Percentiles rank a stretch among this genome's conserved stretches.
Evolutionary conservation across 495 filamentous ascomycete species (phyloP).

Genomic region (Aspergillus panamensis): DNA sequence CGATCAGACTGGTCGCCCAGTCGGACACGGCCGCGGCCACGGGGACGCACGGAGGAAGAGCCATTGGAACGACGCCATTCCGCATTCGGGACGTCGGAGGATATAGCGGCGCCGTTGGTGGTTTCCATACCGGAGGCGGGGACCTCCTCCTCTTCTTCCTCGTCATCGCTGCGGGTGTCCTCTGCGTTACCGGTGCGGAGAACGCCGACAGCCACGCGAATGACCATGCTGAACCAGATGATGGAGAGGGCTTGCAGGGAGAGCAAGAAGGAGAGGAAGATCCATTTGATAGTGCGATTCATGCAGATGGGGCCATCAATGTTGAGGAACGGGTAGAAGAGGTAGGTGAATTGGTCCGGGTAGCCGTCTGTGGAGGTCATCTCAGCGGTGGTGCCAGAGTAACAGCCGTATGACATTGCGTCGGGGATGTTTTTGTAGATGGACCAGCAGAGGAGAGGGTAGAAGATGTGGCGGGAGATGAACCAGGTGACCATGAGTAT

Average conservation of each 20-base stretch:
- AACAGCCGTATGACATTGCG: slow-evolving; percentile 67
- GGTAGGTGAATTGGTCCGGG: slow-evolving; percentile 54
- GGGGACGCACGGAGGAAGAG: slow-evolving; percentile 31
- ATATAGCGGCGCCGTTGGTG: slow-evolving; percentile 22
- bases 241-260: slow-evolving; percentile 76
- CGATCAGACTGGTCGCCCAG: slow-evolving; percentile 59
- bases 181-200: slow-evolving; percentile 75
- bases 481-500: slow-evolving; percentile 87
- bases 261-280: slow-evolving; percentile 72
- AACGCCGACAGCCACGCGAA: slow-evolving; percentile 72
- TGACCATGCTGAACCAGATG: slow-evolving; percentile 87
- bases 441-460: slow-evolving; percentile 72
- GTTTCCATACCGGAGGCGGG: slow-evolving; percentile 34
- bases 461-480: slow-evolving; percentile 75
- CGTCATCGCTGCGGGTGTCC: slow-evolving; percentile 83
- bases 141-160: slow-evolving; percentile 54
- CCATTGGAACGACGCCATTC: slow-evolving; percentile 47
- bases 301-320: slow-evolving; percentile 72
- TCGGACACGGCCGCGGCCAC: slow-evolving; percentile 24
- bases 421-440: slow-evolving; percentile 67
- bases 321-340: slow-evolving; percentile 66
- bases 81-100: slow-evolving; percentile 33
- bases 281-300: slow-evolving; percentile 63
- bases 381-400: slow-evolving; percentile 52
- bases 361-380: slow-evolving; percentile 54